Evolutionary conservation across 352 stramenopile species (phyloP).

Genomic region (Hyaloperonospora arabidopsidis): DNA sequence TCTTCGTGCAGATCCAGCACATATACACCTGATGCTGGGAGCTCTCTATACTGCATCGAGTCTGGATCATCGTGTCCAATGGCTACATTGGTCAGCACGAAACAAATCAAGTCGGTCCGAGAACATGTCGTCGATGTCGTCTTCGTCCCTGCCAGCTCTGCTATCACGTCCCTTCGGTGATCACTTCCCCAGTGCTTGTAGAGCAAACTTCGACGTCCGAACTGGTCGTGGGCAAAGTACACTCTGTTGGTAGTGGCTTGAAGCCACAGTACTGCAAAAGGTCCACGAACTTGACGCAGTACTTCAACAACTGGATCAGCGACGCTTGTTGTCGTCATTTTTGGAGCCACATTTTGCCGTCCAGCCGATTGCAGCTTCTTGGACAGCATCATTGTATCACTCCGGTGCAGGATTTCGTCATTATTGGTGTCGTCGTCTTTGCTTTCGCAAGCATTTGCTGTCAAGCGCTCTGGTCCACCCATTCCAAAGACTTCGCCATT

Average conservation of each 20-base stretch:
- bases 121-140: slow-evolving; percentile 7
- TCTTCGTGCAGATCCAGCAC: slow-evolving; percentile 40
- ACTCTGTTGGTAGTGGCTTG: slow-evolving; percentile 50
- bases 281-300: slow-evolving; percentile 46
- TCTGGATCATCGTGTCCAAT: slow-evolving; percentile 21
- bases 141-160: slow-evolving; percentile 12
- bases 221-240: slow-evolving; percentile 88
- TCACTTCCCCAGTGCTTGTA: slow-evolving; percentile 28
- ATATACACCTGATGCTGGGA: slow-evolving; percentile 69
- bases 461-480: neutral
- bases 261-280: slow-evolving; percentile 83
- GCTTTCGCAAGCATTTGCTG: neutral
- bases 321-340: slow-evolving; percentile 1
- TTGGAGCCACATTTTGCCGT: slow-evolving; percentile 2
- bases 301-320: slow-evolving; percentile 28
- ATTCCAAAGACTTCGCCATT: slow-evolving; percentile 89
- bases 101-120: slow-evolving; percentile 16
- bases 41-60: slow-evolving; percentile 43
- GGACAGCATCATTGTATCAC: slow-evolving; percentile 45
- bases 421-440: slow-evolving; percentile 6
- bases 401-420: slow-evolving; percentile 15
- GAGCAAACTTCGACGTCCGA: slow-evolving; percentile 87
- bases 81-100: slow-evolving; percentile 45
- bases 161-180: slow-evolving; percentile 17
- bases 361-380: slow-evolving; percentile 31